Conservation (phyloP, 73 alveolate species). For the Effrenium voratum region DNA sequence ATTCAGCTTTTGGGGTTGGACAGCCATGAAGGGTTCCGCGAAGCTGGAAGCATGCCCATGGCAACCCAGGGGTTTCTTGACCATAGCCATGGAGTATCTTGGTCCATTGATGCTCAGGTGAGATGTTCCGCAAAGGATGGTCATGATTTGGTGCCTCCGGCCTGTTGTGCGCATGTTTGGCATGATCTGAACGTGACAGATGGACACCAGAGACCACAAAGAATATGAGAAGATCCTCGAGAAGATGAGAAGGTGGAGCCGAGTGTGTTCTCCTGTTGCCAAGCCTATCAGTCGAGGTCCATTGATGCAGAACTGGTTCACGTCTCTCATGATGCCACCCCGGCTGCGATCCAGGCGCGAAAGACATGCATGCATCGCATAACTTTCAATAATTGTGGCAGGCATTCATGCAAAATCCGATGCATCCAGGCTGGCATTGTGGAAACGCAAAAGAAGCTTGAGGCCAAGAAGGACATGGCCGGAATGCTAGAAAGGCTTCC, state of each 20-base stretch:
- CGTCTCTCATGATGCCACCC: neutral
- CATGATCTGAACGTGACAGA: slow-evolving; percentile 17
- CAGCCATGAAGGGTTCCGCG: too few species aligned
- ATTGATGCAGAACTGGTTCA: neutral
- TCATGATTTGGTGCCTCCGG: slow-evolving; percentile 28
- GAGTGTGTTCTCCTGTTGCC: neutral
- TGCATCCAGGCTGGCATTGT: too few species aligned
- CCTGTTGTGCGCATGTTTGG: too few species aligned
- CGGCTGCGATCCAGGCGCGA: neutral
- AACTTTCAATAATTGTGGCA: too few species aligned
- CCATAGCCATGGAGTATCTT: neutral
- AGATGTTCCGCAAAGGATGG: slow-evolving; percentile 66
- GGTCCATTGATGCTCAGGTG: neutral
- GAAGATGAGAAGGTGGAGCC: slow-evolving; percentile 17
- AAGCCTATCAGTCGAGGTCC: neutral
- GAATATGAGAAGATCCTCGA: slow-evolving; percentile 52
- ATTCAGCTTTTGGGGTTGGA: too few species aligned
- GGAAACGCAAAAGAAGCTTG: too few species aligned
- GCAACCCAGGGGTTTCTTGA: neutral
- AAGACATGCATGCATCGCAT: too few species aligned
- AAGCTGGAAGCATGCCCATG: neutral
- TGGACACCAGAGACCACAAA: slow-evolving; percentile 77
- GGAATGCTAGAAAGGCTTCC: too few species aligned
- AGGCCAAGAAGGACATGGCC: too few species aligned
- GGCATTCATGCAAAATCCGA: too few species aligned